Evolutionary conservation across 78 protist species (phyloP), one percentile per base, ranked within the genome.

Genomic region (Dictyostelium firmibasis): DNA sequence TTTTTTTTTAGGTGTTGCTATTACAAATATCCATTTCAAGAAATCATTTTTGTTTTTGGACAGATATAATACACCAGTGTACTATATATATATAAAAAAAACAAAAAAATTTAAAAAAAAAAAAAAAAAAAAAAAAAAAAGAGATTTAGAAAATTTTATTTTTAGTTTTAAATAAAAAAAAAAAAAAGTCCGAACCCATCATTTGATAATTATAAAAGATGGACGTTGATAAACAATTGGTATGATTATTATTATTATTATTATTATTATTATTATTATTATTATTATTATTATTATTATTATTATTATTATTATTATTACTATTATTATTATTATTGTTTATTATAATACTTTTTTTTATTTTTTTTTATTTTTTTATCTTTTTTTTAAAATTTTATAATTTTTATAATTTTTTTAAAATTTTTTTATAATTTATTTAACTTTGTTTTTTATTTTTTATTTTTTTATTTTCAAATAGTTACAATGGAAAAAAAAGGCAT

Each of bases 401-500:
- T 64, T 25, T 64, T 25, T 25, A 64, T 25, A 25, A 9, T 64
- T 64, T 64, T 20, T 64, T n/a, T 64, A 25, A 25, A n/a, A n/a
- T n/a, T n/a, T 64, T 25, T 64, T 64, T 25, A n/a, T 50, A 50
- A 16, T 50, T 50, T 50, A 4, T 50, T 16, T 50, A 10, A 50
- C 16, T 50, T 50, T 50, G 13, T 50, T 50, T 50, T 50, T 16
- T 50, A 16, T 50, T 29, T 27, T n/a, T 7, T 67, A 27, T 27
- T 27, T 67, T 67, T 9, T 4, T 11, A 3, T 20, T 27, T 67
- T 27, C 8, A 44, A 8, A 8, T 8, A 70, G 77, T 33, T 81
- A 20, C 72, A 81, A 57, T 89, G 94, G 94, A 78, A 20, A 69
- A 89, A 67, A 23, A 81, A 16, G 13, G 94, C 94, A 14, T 89